Evolutionary conservation across 1,284 basidiomycete species (phyloP).

Genomic region (Pterulicium gracile): DNA sequence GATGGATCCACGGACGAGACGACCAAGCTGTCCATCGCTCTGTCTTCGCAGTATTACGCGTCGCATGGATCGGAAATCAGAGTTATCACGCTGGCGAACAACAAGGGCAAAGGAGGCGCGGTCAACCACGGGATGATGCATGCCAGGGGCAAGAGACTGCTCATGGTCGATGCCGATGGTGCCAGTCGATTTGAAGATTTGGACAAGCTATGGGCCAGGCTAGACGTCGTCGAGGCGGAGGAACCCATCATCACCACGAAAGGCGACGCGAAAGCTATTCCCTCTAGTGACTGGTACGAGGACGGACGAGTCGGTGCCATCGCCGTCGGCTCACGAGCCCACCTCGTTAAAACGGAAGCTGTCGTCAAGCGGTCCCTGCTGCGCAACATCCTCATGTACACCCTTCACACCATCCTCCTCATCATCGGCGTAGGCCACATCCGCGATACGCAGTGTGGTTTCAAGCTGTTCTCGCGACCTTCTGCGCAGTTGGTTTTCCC

Average conservation of each 20-base stretch:
- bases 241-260: conserved; percentile 16
- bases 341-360: conserved; percentile 83
- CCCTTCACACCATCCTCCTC: conserved; percentile 75
- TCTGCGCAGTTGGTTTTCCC: conserved; percentile 80
- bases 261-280: not conserved
- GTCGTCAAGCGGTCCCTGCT: conserved; percentile 91
- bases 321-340: conserved; percentile 82
- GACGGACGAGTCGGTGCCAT: conserved; percentile 28
- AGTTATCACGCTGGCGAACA: conserved; percentile 69
- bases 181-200: conserved; percentile 82
- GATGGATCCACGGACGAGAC: conserved; percentile 83
- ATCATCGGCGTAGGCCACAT: conserved; percentile 82
- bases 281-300: not conserved
- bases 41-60: conserved; percentile 45
- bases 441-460: conserved; percentile 92
- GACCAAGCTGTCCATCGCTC: conserved; percentile 47
- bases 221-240: conserved; percentile 48
- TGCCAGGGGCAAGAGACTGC: conserved; percentile 63
- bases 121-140: conserved; percentile 86
- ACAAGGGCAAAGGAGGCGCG: conserved; percentile 87
- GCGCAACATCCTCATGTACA: conserved; percentile 89
- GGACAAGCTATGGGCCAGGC: conserved; percentile 58
- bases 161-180: conserved; percentile 93
- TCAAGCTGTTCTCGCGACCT: conserved; percentile 83
- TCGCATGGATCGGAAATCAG: conserved; percentile 40